Evolutionary conservation across 2,329 filamentous ascomycete species (phyloP), one percentile per base, ranked within the genome.

Genomic region (Metarhizium anisopliae): DNA sequence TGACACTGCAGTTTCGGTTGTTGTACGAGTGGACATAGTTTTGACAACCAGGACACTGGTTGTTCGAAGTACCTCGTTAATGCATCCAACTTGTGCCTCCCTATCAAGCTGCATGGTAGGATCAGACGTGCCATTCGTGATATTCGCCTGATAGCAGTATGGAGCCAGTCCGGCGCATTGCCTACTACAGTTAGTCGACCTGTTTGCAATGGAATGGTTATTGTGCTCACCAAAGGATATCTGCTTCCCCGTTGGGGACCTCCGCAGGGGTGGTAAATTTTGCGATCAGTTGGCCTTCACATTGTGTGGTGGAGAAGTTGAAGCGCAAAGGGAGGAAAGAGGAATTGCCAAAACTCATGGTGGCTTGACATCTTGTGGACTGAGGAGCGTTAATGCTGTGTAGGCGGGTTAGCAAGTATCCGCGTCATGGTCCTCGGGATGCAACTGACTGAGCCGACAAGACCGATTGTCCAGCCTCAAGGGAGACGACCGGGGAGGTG

Each of bases 311-410:
- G 11, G 42, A 49, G 49, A 58, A 58, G 11, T 51, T 55, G 30
- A 55, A 58, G 36, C 45, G 51, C 18, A 58, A 16, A n/a, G 50
- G 56, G 10, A 58, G 50, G 45, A 53, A 58, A 14, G 53, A 55
- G 20, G 35, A 38, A 25, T 58, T 30, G 25, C 36, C 49, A 32
- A 58, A 58, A 36, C 55, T 43, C 16, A 58, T 36, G 29, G 56
- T 55, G 43, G 45, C 56, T 40, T 58, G 43, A 36, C 53, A 58
- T 51, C 53, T 55, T 38, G 42, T 57, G 40, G 32, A 14, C 20
- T 35, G 25, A 8, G 52, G 53, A 3, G 49, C 49, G 38, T 52
- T 36, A 43, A 57, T 51, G 11, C 56, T 57, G 25, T 38, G 32
- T 35, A 32, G 42, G 18, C n/a, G 38, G 25, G 32, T 53, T 53